These are phyloP conservation scores for Aegle marmelos DNA, from an alignment of 345 rosid species.

Conservation along the genomic window DNA sequence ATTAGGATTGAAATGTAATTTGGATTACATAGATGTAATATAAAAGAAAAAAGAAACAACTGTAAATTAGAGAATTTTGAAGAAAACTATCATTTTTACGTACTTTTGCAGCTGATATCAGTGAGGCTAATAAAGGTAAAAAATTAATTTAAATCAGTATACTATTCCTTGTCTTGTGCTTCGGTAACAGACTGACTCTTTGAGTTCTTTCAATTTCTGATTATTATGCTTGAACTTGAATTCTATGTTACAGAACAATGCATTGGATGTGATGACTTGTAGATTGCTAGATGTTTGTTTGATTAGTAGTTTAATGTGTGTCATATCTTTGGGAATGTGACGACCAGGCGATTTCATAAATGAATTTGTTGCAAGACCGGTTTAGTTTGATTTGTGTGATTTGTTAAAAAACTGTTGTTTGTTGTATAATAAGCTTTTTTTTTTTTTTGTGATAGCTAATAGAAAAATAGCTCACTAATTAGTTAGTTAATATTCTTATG, in stretches of 20 bases:
- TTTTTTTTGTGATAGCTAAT: too few species aligned
- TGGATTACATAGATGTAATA: not conserved
- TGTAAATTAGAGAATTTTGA: not conserved
- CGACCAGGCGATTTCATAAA: not conserved
- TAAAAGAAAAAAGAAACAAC: not conserved
- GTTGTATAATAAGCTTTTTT: too few species aligned
- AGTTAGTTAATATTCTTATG: not conserved
- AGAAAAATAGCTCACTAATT: not conserved
- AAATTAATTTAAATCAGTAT: too few species aligned
- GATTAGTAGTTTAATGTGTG: not conserved
- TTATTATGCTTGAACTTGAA: not conserved
- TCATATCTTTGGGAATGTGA: not conserved
- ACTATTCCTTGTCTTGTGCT: not conserved
- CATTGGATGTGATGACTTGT: not conserved
- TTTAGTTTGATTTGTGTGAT: not conserved
- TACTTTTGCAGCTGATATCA: not conserved
- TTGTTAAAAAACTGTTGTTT: not conserved
- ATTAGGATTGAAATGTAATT: not conserved
- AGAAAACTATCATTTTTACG: not conserved
- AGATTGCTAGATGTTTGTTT: not conserved
- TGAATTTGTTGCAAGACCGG: not conserved
- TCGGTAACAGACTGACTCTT: not conserved
- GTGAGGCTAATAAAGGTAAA: too few species aligned
- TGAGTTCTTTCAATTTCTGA: not conserved
- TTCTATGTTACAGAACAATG: not conserved